Percentiles rank a stretch among this genome's conserved stretches.
phyloP scores from a whole-genome alignment of 2,329 filamentous ascomycete species.

The Passalora sequoiae region DNA sequence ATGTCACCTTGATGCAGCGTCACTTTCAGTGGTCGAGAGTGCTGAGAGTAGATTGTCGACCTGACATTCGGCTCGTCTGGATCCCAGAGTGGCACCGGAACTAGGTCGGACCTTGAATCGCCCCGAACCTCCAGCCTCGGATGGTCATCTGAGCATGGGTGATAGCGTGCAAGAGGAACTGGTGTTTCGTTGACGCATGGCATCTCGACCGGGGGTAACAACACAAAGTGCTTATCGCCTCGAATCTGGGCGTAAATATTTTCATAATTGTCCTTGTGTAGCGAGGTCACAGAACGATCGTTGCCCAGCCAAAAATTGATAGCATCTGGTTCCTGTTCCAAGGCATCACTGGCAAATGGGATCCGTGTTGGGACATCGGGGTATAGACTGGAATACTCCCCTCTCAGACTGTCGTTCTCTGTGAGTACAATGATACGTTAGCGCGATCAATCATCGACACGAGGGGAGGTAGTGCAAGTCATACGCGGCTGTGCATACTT shows the following conservation, averaged over 20 bases:
- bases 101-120: constrained; percentile 38
- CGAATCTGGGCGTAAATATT: constrained; percentile 75
- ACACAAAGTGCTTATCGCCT: constrained; percentile 68
- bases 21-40: constrained; percentile 59
- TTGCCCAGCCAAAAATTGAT: constrained; percentile 82
- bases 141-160: constrained; percentile 28
- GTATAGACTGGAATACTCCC: constrained; percentile 64
- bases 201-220: constrained; percentile 66
- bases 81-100: constrained; percentile 72
- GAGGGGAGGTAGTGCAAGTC: constrained; percentile 23
- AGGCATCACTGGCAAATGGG: constrained; percentile 67
- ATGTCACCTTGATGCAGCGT: constrained; percentile 70
- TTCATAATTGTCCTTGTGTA: constrained; percentile 81
- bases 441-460: background rate
- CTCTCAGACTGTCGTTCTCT: constrained; percentile 76
- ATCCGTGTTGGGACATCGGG: constrained; percentile 59
- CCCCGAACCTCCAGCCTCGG: constrained; percentile 31
- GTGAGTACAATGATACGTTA: no score
- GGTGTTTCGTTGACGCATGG: constrained; percentile 62
- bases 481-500: constrained; percentile 71
- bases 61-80: constrained; percentile 54
- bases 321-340: constrained; percentile 63
- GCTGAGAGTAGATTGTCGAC: constrained; percentile 54
- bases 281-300: constrained; percentile 60
- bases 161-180: constrained; percentile 57